phyloP scores from a whole-genome alignment of 1,284 basidiomycete species.

The Trichosporon ovoides region DNA sequence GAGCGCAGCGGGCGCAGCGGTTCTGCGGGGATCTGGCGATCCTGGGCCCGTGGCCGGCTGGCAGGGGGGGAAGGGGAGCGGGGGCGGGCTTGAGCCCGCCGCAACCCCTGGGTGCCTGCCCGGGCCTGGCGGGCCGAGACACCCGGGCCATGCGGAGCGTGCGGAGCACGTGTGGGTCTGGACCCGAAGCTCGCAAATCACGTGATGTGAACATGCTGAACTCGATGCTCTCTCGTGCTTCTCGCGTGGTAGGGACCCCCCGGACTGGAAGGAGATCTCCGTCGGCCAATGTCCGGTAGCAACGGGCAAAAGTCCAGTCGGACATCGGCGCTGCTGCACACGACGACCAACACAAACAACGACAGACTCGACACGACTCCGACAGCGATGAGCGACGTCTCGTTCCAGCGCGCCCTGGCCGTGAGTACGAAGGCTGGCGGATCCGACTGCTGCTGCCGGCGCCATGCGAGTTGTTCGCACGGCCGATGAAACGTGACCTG shows the following conservation, averaged over 20 bases:
- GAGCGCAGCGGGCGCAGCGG: too few species aligned
- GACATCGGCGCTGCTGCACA: too few species aligned
- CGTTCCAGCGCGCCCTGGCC: slow-evolving; percentile 35
- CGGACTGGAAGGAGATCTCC: neutral
- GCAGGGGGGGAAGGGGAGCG: too few species aligned
- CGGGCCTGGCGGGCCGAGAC: neutral
- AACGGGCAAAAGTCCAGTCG: neutral
- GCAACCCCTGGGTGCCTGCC: neutral
- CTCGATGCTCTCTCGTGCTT: too few species aligned
- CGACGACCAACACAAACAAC: neutral
- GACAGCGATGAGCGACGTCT: neutral
- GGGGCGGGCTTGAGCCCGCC: too few species aligned
- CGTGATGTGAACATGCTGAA: too few species aligned
- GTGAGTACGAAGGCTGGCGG: slow-evolving; percentile 24
- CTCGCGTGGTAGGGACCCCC: too few species aligned
- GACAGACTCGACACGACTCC: neutral
- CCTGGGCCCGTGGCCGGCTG: too few species aligned
- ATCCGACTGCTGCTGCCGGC: neutral
- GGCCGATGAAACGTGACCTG: too few species aligned
- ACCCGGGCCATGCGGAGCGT: neutral
- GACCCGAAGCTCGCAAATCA: too few species aligned
- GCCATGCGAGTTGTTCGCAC: too few species aligned
- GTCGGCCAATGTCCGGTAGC: neutral
- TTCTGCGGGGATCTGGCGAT: too few species aligned
- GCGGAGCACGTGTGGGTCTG: neutral